phyloP scores from a whole-genome alignment of 495 filamentous ascomycete genomes.

The Immersiella caudata region DNA sequence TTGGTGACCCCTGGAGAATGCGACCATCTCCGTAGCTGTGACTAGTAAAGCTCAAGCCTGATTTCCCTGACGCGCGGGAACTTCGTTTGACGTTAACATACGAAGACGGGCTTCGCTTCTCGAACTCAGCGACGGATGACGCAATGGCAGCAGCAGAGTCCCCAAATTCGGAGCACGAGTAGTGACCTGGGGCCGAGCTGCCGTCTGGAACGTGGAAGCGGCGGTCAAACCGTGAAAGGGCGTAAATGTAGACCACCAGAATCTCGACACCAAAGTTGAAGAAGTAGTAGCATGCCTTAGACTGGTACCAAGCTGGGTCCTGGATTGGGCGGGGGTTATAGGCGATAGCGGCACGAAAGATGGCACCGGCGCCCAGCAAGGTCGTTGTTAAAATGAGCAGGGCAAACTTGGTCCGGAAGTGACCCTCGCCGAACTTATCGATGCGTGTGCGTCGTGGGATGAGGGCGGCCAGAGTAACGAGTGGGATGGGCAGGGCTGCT shows the following conservation, averaged over 20 bases:
- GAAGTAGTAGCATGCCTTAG: constrained; percentile 73
- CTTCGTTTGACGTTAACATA: constrained; percentile 7
- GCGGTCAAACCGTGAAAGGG: constrained; percentile 67
- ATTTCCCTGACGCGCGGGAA: constrained; percentile 5
- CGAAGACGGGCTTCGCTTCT: constrained; percentile 12
- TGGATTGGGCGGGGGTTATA: constrained; percentile 57
- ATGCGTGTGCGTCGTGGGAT: constrained; percentile 54
- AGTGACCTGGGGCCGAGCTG: constrained; percentile 44
- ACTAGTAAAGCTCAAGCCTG: not conserved
- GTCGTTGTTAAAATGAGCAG: constrained; percentile 59
- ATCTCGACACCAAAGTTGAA: constrained; percentile 79
- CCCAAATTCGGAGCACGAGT: constrained; percentile 28
- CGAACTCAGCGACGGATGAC: constrained; percentile 13
- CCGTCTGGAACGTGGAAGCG: constrained; percentile 71
- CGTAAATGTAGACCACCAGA: constrained; percentile 65
- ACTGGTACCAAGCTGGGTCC: constrained; percentile 68
- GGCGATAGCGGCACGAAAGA: constrained; percentile 63
- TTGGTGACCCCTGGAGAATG: not conserved
- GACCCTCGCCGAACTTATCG: constrained; percentile 74
- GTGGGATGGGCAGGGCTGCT: constrained; percentile 72
- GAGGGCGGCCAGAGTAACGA: constrained; percentile 55
- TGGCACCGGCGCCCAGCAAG: constrained; percentile 70
- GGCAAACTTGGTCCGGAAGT: constrained; percentile 64
- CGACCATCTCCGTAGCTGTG: not conserved
- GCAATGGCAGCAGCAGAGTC: constrained; percentile 1